Percentiles rank a stretch among this genome's conserved stretches.
Evolutionary conservation across 495 filamentous ascomycete species (phyloP).

Genomic region (Tuber magnatum): DNA sequence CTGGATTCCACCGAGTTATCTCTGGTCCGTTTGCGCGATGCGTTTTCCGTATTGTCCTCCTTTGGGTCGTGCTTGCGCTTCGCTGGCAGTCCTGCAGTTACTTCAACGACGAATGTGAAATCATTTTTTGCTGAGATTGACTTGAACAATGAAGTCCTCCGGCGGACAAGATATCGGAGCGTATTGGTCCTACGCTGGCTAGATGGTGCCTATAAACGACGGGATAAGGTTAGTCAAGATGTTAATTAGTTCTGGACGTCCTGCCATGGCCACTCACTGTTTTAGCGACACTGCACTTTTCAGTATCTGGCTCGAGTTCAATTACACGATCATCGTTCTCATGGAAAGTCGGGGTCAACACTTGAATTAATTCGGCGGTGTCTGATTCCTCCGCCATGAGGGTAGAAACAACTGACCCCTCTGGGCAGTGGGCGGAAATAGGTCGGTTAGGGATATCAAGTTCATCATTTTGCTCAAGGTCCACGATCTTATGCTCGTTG

Average conservation of each 20-base stretch:
- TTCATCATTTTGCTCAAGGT: neutral
- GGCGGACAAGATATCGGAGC: neutral
- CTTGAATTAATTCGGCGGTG: neutral
- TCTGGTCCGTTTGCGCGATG: neutral
- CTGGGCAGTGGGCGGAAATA: neutral
- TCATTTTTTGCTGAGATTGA: neutral
- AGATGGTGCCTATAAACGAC: neutral
- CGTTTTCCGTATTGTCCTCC: neutral
- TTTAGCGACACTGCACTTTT: neutral
- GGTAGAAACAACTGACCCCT: neutral
- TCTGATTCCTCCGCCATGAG: neutral
- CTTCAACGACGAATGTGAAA: neutral
- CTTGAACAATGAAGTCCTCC: neutral
- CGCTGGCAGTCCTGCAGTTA: neutral
- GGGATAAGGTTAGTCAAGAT: neutral
- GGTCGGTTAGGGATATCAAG: neutral
- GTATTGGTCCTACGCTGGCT: neutral
- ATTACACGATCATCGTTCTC: neutral
- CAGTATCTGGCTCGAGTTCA: neutral
- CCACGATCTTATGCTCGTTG: neutral
- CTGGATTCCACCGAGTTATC: neutral
- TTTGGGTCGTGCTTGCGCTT: neutral
- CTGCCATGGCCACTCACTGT: neutral
- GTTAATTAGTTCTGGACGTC: neutral
- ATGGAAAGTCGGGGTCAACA: neutral